Base-by-base conservation (phyloP, 2,329 filamentous ascomycete genomes). In the Cladosporium austrohemisphaericum region DNA sequence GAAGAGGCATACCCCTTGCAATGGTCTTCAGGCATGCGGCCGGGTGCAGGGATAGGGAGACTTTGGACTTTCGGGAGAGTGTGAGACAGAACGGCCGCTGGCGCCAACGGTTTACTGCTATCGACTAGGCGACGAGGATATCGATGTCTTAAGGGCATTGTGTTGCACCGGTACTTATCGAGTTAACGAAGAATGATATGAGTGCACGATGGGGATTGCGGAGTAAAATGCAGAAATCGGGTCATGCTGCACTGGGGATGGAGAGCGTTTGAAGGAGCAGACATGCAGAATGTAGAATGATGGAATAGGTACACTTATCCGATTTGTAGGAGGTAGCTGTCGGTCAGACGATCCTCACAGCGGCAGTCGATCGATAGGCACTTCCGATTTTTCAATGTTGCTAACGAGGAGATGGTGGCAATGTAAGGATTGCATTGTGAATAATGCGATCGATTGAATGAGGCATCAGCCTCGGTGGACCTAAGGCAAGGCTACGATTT, bases 41-140 rank as follows among this genome's bases (percentile, higher is more conserved):
- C 25, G 10, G 23, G 44, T 47, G 33, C 44, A 47, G 44, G 44
- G 44, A 47, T 47, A 47, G 44, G 44, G 44, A 47, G 44, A 37
- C 25, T 47, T 38, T 38, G 32, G 32, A 38, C 33, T 14, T 33
- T 35, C 16, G 18, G 26, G 44, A 16, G 44, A 22, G 25, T 11
- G 44, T 47, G 44, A 47, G 44, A 47, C 44, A 47, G 25, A 29
- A 19, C n/a, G 11, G 35, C 33, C 25, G 25, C 44, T 47, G 44
- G 44, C 44, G 37, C 28, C 44, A 47, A 47, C 44, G 44, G 44
- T 36, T 13, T n/a, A 16, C 18, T 37, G 44, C 25, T 47, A 47
- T 38, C 32, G 44, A 47, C 44, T 23, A 33, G 44, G 33, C 44
- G 44, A 47, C 44, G 26, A 31, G 44, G 25, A 29, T 25, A 37